A percentile compares a stretch with the other conserved stretches of the same genome.
Conservation (phyloP, 2,329 filamentous ascomycete species). For the Penicillium expansum region DNA sequence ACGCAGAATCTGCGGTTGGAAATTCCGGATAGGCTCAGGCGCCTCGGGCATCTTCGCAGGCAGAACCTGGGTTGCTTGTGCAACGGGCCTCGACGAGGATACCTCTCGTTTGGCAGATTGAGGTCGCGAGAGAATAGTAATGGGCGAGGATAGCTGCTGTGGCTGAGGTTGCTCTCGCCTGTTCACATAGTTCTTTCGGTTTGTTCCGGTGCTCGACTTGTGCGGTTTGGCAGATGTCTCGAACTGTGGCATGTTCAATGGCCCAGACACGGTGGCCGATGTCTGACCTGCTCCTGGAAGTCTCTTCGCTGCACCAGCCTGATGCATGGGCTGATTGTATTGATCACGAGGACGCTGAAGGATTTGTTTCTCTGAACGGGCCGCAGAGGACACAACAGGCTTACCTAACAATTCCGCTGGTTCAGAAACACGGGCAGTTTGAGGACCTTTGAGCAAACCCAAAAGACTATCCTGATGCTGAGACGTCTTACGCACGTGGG, state of each 20-base stretch:
- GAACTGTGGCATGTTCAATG: constrained; percentile 41
- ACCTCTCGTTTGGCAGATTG: constrained; percentile 31
- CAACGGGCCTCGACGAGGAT: constrained; percentile 13
- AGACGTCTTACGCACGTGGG: constrained; percentile 26
- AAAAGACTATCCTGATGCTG: constrained; percentile 41
- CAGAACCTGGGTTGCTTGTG: constrained; percentile 13
- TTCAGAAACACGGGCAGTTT: constrained; percentile 13
- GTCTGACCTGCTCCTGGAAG: constrained; percentile 23
- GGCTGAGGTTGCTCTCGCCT: constrained; percentile 22
- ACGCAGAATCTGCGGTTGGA: constrained; percentile 55
- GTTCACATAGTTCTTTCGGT: constrained; percentile 23
- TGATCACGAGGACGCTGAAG: constrained; percentile 30
- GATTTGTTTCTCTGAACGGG: constrained; percentile 28
- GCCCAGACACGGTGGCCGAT: constrained; percentile 42
- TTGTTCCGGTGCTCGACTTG: constrained; percentile 24
- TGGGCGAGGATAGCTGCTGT: constrained; percentile 31
- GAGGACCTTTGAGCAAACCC: constrained; percentile 33
- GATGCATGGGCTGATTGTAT: constrained; percentile 12
- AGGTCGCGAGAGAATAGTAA: constrained; percentile 40
- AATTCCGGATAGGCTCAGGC: constrained; percentile 44
- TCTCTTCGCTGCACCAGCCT: constrained; percentile 15
- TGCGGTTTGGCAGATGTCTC: constrained; percentile 31
- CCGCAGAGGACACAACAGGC: constrained; percentile 34
- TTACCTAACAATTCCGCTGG: constrained; percentile 46
- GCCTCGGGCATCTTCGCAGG: constrained; percentile 23